A percentile compares a stretch with the other conserved stretches of the same genome.
phyloP scores from a whole-genome alignment of 2,329 filamentous ascomycete species.

The Podosphaera fusca region DNA sequence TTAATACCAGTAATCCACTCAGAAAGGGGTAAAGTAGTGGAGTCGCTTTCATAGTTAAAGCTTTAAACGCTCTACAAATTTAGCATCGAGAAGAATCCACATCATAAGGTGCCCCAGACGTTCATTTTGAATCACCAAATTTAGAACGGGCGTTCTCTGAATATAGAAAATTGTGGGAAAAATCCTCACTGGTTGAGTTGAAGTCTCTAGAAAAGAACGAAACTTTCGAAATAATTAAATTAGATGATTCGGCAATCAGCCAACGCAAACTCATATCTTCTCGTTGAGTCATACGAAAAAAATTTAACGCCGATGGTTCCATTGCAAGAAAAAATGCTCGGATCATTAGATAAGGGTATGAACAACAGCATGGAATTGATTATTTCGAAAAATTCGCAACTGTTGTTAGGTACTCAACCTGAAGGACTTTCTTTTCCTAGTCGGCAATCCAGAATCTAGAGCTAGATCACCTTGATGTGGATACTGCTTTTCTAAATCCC shows the following conservation, averaged over 20 bases:
- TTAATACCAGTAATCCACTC: no score
- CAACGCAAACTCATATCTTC: background rate
- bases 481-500: no score
- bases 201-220: background rate
- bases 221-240: no score
- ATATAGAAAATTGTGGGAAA: background rate
- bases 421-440: background rate
- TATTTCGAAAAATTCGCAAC: background rate
- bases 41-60: background rate
- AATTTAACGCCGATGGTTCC: background rate
- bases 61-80: background rate
- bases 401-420: background rate
- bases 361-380: background rate
- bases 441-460: background rate
- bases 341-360: no score
- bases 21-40: background rate
- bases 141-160: no score
- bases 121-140: no score
- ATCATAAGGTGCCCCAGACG: no score
- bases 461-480: background rate
- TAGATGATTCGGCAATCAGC: no score
- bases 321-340: no score
- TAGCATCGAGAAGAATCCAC: no score
- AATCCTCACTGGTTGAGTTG: background rate
- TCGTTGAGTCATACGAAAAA: background rate